Conservation (phyloP, 129 eudicot genomes). For the Gnaphalium uliginosum region DNA sequence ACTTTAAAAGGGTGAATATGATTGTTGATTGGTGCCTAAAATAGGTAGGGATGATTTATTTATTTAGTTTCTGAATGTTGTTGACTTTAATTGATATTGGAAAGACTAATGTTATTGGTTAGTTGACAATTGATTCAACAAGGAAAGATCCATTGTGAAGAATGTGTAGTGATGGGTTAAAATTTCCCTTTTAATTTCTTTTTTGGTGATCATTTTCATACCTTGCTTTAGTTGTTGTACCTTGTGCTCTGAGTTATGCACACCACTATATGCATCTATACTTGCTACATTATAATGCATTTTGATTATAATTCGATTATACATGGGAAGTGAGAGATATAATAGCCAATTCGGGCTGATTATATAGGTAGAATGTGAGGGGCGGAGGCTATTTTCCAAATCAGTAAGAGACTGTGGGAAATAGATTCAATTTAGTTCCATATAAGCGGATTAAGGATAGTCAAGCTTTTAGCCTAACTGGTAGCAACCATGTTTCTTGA, state of each 20-base stretch:
- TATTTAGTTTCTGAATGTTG: background rate
- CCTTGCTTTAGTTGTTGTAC: too few species aligned
- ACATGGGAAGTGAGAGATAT: background rate
- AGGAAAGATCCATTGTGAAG: conserved; percentile 17
- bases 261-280: too few species aligned
- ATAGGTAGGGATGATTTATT: background rate
- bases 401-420: too few species aligned
- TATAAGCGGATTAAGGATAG: background rate
- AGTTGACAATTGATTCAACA: conserved; percentile 7
- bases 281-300: background rate
- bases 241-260: too few species aligned
- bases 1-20: background rate
- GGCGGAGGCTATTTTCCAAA: too few species aligned
- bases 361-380: too few species aligned
- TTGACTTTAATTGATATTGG: conserved; percentile 17
- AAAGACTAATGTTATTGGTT: background rate
- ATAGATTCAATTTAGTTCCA: background rate
- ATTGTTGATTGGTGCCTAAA: conserved; percentile 11
- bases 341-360: too few species aligned
- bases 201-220: conserved; percentile 10
- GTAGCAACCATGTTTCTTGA: background rate
- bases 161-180: conserved; percentile 19
- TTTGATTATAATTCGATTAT: background rate
- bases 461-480: background rate
- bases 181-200: background rate